Conservation (phyloP, 345 rosid species). For the Balakata baccata region DNA sequence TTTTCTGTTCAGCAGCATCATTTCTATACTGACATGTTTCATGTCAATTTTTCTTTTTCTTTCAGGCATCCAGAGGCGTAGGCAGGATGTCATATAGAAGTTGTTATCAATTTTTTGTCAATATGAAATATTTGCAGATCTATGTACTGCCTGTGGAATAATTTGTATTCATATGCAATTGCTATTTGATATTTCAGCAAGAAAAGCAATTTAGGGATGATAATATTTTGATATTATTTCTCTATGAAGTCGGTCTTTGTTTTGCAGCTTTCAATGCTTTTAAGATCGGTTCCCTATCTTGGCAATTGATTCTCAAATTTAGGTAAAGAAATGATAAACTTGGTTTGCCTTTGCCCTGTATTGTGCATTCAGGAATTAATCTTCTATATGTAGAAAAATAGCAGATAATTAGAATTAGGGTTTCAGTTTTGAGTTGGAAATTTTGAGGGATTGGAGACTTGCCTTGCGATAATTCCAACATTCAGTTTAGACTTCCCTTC, state of each 20-base stretch:
- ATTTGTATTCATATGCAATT: constrained; percentile 12
- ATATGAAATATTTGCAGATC: constrained; percentile 7
- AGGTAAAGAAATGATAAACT: not conserved
- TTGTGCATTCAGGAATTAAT: not conserved
- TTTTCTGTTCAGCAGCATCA: not conserved
- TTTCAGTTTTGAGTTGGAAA: too few relatives aligned
- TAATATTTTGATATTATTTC: not conserved
- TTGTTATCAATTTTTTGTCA: constrained; percentile 8
- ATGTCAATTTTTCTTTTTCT: not conserved
- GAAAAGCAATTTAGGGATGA: constrained; percentile 21
- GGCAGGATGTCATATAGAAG: constrained; percentile 11
- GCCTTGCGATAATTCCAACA: too few relatives aligned
- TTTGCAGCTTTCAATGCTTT: too few relatives aligned
- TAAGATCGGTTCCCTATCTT: too few relatives aligned
- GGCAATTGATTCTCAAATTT: constrained; percentile 9
- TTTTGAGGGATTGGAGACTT: too few relatives aligned
- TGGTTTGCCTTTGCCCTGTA: too few relatives aligned
- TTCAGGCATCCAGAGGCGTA: constrained; percentile 19
- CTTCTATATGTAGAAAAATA: not conserved
- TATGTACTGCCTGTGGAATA: constrained; percentile 1
- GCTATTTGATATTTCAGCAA: constrained; percentile 9
- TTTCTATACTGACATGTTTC: not conserved
- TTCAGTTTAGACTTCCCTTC: too few relatives aligned
- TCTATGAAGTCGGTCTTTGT: too few relatives aligned
- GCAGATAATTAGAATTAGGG: too few relatives aligned